Base-by-base conservation (phyloP, 2,329 filamentous ascomycete genomes). In the Graphium sp. region DNA sequence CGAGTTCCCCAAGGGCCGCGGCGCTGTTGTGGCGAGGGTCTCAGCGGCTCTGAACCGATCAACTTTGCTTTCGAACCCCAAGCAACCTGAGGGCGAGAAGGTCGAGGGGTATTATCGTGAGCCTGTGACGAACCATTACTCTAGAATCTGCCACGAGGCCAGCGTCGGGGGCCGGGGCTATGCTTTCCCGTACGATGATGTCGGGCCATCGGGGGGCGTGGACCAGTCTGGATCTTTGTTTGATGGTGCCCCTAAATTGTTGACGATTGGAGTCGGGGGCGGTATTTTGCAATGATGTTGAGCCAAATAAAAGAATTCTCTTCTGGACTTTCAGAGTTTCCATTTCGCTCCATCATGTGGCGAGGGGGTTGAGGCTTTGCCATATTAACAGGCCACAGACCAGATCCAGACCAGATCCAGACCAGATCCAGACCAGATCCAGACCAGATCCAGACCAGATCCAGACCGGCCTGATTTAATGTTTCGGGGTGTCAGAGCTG, bases 21-120 rank as follows among this genome's bases (percentile, higher is more conserved):
- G 67, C 34, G 72, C 73, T 22, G 65, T 85, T 32, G 73, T 74
- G 7, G 77, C 82, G 0, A 62, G 81, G n/a, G 52, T 89, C 10
- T 66, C 75, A 0, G 80, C 81, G 2, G 78, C 75, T 1, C 68
- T 87, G 41, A 83, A 85, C 50, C 64, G 81, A 14, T 73, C 66
- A 19, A 85, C 76, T 8, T 50, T 89, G 34, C 49, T 79, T 28
- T 43, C 49, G 13, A 52, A 64, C 39, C 30, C 46, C n/a, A 40
- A 42, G 37, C 70, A 66, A 50, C 71, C 66, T 10, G 55, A 64
- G 31, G 54, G 56, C 28, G 64, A 67, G 43, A 35, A 41, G 1
- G 49, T 61, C 3, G 43, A 42, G 5, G 45, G 42, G 7, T 77
- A 73, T 43, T 78, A 78, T 47, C 37, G 45, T 10, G 48, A 61